Evolutionary conservation across 1,284 basidiomycete species (phyloP).

Genomic region (Sanghuangporus sanghuang): DNA sequence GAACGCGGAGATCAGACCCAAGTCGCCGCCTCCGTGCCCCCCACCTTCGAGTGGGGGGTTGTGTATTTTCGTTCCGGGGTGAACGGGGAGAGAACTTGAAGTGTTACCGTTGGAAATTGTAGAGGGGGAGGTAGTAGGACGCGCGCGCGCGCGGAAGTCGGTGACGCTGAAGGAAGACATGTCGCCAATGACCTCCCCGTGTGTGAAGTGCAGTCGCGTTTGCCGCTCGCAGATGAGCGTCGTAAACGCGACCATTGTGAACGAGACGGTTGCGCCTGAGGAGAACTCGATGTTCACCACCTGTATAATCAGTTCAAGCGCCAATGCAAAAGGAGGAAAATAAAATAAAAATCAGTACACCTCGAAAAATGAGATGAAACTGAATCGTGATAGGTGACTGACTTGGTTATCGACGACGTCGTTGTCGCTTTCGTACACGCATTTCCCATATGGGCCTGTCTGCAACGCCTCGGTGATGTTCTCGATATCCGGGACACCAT

Average conservation of each 20-base stretch:
- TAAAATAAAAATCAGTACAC: no score
- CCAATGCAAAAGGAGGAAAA: not conserved
- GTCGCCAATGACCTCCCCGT: constrained; percentile 81
- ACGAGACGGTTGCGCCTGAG: constrained; percentile 68
- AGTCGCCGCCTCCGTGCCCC: constrained; percentile 78
- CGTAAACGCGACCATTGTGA: constrained; percentile 80
- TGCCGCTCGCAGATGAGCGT: constrained; percentile 68
- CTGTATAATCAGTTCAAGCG: constrained; percentile 23
- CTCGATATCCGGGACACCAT: constrained; percentile 75
- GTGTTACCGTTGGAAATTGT: not conserved
- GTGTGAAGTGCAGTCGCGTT: constrained; percentile 73
- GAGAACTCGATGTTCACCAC: constrained; percentile 82
- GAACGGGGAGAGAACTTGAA: not conserved
- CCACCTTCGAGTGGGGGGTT: constrained; percentile 56
- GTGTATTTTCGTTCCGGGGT: constrained; percentile 34
- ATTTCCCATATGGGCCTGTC: constrained; percentile 70
- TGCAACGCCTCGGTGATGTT: constrained; percentile 62
- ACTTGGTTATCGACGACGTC: constrained; percentile 78
- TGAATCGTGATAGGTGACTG: not conserved
- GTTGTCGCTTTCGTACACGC: constrained; percentile 79
- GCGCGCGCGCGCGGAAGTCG: constrained; percentile 58
- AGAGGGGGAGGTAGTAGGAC: not conserved
- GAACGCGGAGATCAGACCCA: constrained; percentile 67
- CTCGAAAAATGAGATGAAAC: not conserved
- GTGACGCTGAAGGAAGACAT: constrained; percentile 73